Evolutionary conservation across 1,139 yeast genomes (phyloP), one percentile per base, ranked within the genome.

Genomic region (Magnusiomyces fungicola): DNA sequence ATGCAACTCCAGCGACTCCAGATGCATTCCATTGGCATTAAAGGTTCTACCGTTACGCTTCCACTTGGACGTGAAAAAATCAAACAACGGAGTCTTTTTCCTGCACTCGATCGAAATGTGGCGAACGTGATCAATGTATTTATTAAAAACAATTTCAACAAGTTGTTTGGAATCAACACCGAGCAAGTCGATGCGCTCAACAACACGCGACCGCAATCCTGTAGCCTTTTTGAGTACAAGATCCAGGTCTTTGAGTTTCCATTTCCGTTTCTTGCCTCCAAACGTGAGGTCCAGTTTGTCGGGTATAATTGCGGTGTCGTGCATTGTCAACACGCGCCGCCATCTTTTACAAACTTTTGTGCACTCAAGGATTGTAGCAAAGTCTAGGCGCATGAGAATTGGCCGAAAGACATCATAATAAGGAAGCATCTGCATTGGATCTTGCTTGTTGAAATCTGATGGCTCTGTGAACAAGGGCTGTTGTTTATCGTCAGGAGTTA

Each of bases 331-430:
- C 44, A 27, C 29, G 5, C 34, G 23, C 16, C 44, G 33, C 44
- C 44, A 41, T n/a, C 23, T 16, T 30, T 21, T 29, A 36, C 25
- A 18, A n/a, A 41, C 44, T 18, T 30, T 16, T 3, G 36, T 29
- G 36, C 44, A 41, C 16, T 21, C 36, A 12, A 41, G n/a, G 18
- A 41, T 29, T 3, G 44, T 16, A 10, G 14, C n/a, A 30, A 41
- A 41, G 12, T 41, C 44, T 3, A 41, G 34, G 9, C n/a, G 22
- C 22, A 18, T 19, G 7, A 41, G n/a, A 18, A 41, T 41, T 3
- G 33, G 44, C 9, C 23, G 44, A 30, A 41, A 41, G 6, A 41
- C 19, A 16, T 41, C 44, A 29, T 22, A 18, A 16, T 41, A 41
- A 16, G 44, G 44, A 6, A 41, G 25, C 27, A 27, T 22, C 12